Conservation (phyloP, 1,139 yeast species). For the Meyerozyma elateridarum region DNA sequence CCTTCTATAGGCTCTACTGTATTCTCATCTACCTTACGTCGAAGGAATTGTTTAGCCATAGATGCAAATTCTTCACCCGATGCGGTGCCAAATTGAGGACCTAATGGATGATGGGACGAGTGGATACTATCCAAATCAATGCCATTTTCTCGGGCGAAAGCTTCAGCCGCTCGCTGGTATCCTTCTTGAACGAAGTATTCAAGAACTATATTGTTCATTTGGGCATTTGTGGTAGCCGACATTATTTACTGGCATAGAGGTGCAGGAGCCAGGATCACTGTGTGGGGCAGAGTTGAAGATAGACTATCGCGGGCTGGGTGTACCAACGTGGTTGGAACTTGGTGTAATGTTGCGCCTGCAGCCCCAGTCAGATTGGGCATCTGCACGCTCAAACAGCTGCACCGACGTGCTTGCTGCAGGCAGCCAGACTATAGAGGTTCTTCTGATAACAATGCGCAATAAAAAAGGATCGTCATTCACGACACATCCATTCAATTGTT, state of each 20-base stretch:
- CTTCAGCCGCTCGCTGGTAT: slow-evolving; percentile 46
- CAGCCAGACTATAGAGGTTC: too few species aligned
- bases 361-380: too few species aligned
- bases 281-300: too few species aligned
- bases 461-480: too few species aligned
- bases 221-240: slow-evolving; percentile 4
- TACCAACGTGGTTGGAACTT: too few species aligned
- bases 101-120: slow-evolving; percentile 6
- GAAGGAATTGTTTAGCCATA: slow-evolving; percentile 15
- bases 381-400: too few species aligned
- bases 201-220: slow-evolving; percentile 42
- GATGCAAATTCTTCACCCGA: slow-evolving; percentile 15
- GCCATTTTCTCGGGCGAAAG: slow-evolving; percentile 43
- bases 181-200: slow-evolving; percentile 59
- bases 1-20: background rate
- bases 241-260: background rate
- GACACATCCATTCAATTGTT: too few species aligned
- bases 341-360: too few species aligned
- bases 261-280: too few species aligned
- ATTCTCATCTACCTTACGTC: slow-evolving; percentile 6
- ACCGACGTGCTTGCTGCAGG: too few species aligned
- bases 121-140: slow-evolving; percentile 15
- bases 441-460: too few species aligned
- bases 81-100: slow-evolving; percentile 6
- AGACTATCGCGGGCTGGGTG: too few species aligned